These are phyloP conservation scores for Thermomucor indicae-seudaticae DNA, from an alignment of 371 early-diverging fungal genomes.

Conservation along the genomic window DNA sequence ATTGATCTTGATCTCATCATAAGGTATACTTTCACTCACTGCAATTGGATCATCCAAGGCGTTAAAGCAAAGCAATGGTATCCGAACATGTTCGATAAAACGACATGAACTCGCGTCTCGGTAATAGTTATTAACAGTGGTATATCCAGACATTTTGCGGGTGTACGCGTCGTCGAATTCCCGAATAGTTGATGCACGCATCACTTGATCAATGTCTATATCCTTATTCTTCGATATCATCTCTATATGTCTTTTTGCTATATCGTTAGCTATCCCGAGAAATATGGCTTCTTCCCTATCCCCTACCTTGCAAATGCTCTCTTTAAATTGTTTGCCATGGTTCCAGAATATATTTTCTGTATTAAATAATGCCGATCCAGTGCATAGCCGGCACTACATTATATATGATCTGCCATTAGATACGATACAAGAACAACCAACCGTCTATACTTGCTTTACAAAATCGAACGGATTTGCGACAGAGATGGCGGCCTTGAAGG, in stretches of 20 bases:
- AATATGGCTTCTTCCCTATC: too few relatives aligned
- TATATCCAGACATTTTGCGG: constrained; percentile 64
- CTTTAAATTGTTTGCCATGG: constrained; percentile 71
- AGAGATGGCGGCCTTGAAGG: constrained; percentile 71
- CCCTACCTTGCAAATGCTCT: constrained; percentile 42
- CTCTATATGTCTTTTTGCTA: constrained; percentile 47
- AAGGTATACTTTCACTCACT: constrained; percentile 66
- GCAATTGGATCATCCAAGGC: constrained; percentile 94
- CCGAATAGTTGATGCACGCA: constrained; percentile 49
- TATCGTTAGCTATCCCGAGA: not conserved
- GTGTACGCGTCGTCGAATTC: constrained; percentile 78
- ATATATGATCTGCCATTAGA: too few relatives aligned
- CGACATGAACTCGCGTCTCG: constrained; percentile 69
- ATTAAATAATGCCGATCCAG: constrained; percentile 34
- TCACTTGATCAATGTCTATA: constrained; percentile 55
- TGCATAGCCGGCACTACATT: constrained; percentile 19
- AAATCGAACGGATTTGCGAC: constrained; percentile 89
- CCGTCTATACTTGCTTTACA: constrained; percentile 31
- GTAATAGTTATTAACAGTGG: constrained; percentile 84
- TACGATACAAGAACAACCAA: not conserved
- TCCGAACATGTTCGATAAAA: constrained; percentile 66
- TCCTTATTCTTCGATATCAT: constrained; percentile 45
- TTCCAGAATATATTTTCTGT: constrained; percentile 58
- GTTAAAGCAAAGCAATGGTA: constrained; percentile 81
- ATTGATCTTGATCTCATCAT: constrained; percentile 69